phyloP scores from a whole-genome alignment of 139 green algal genomes.

The Picochlorum sp. region DNA sequence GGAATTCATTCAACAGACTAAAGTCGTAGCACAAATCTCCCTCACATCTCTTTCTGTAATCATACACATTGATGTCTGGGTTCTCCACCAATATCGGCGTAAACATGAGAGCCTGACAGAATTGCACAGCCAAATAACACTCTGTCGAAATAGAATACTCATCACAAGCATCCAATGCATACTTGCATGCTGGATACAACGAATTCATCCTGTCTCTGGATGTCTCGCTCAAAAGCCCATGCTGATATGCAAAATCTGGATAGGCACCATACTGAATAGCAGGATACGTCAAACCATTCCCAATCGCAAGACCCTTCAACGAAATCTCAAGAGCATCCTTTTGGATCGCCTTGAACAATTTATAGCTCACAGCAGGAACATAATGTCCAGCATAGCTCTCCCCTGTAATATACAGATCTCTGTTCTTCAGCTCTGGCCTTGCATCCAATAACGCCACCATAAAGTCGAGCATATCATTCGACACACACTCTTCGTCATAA shows the following conservation, averaged over 20 bases:
- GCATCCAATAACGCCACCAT: slow-evolving; percentile 71
- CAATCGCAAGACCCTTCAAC: slow-evolving; percentile 65
- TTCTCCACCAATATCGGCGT: slow-evolving; percentile 32
- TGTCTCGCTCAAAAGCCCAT: slow-evolving; percentile 56
- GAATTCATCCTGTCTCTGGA: slow-evolving; percentile 24
- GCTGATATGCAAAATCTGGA: slow-evolving; percentile 62
- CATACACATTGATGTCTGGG: slow-evolving; percentile 71
- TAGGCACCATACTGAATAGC: slow-evolving; percentile 79
- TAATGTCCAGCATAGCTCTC: slow-evolving; percentile 65
- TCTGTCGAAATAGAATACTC: slow-evolving; percentile 33
- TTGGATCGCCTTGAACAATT: slow-evolving; percentile 47
- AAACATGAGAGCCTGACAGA: slow-evolving; percentile 49
- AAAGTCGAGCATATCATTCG: slow-evolving; percentile 92
- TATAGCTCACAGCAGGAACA: slow-evolving; percentile 54
- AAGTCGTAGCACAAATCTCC: slow-evolving; percentile 82
- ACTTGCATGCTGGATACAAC: slow-evolving; percentile 25
- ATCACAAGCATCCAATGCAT: slow-evolving; percentile 42
- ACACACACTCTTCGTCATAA: slow-evolving; percentile 63
- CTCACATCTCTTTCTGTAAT: slow-evolving; percentile 75
- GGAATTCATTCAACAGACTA: slow-evolving; percentile 35
- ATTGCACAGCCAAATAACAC: slow-evolving; percentile 60
- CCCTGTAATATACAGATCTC: slow-evolving; percentile 80
- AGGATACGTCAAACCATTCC: slow-evolving; percentile 91
- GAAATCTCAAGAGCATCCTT: slow-evolving; percentile 29
- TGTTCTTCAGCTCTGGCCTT: slow-evolving; percentile 53